A percentile compares a stretch with the other conserved stretches of the same genome.
Conservation (phyloP, 768 basidiomycete species). For the Solioccasus polychromus region DNA sequence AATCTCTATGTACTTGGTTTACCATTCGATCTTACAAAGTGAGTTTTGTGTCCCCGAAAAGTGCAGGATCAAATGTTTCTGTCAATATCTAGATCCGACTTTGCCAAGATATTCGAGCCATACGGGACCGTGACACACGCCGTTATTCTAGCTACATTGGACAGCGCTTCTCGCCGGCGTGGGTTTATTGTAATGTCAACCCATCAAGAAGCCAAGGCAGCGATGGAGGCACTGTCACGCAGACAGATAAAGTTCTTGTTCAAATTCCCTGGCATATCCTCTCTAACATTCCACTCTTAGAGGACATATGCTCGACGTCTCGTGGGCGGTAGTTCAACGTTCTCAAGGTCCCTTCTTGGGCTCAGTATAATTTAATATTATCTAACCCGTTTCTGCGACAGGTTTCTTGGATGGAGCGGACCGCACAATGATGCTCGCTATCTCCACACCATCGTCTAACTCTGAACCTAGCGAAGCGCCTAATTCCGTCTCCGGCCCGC, state of each 20-base stretch:
- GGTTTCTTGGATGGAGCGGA: slow-evolving; percentile 83
- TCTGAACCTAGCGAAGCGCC: slow-evolving; percentile 26
- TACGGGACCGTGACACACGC: slow-evolving; percentile 71
- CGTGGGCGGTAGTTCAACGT: slow-evolving; percentile 86
- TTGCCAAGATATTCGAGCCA: slow-evolving; percentile 56
- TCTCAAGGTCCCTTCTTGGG: slow-evolving; percentile 64
- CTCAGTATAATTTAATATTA: not conserved
- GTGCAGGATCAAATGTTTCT: not conserved
- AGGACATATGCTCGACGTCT: slow-evolving; percentile 75
- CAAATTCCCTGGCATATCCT: not conserved
- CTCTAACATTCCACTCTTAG: slow-evolving; percentile 34
- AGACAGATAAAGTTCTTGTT: slow-evolving; percentile 61
- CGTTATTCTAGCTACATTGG: slow-evolving; percentile 80
- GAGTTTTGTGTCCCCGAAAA: slow-evolving; percentile 15
- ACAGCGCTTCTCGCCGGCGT: slow-evolving; percentile 78
- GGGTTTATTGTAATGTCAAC: slow-evolving; percentile 81
- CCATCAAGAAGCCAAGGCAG: slow-evolving; percentile 67
- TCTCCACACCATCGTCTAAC: slow-evolving; percentile 38
- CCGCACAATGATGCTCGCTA: slow-evolving; percentile 60
- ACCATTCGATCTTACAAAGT: slow-evolving; percentile 82
- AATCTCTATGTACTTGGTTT: slow-evolving; percentile 85
- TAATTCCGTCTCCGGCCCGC: slow-evolving; percentile 21
- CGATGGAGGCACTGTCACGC: slow-evolving; percentile 65
- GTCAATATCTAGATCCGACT: slow-evolving; percentile 44
- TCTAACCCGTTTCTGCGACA: slow-evolving; percentile 25